Conservation (phyloP, 2,329 filamentous ascomycete species). For the Aspergillus fijiensis region DNA sequence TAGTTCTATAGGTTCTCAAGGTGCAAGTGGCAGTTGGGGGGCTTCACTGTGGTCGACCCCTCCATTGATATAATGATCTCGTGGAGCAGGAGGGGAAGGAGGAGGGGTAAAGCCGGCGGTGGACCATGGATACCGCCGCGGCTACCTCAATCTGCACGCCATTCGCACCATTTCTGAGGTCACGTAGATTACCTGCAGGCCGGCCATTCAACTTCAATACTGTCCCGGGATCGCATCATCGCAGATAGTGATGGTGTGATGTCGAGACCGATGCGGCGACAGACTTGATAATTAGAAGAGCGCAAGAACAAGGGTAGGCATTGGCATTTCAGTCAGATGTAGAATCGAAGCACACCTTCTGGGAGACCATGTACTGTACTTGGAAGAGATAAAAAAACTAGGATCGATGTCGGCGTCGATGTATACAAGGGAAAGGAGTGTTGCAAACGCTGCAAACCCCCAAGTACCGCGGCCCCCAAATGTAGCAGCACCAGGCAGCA, state of each 20-base stretch:
- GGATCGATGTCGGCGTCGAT: background rate
- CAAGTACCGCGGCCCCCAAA: too few species aligned
- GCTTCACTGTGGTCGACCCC: background rate
- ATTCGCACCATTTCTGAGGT: constrained; percentile 7
- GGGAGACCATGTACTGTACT: too few species aligned
- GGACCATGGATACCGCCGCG: background rate
- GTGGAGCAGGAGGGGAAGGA: background rate
- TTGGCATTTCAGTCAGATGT: too few species aligned
- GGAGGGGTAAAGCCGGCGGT: background rate
- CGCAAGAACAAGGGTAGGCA: background rate
- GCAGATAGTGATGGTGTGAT: constrained; percentile 3
- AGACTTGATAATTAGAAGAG: background rate
- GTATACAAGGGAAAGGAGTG: background rate
- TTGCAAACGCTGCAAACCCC: background rate
- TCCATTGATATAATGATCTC: background rate
- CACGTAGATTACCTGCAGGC: background rate
- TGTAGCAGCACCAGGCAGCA: too few species aligned
- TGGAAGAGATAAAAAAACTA: background rate
- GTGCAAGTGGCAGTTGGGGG: background rate
- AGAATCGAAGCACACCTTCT: too few species aligned
- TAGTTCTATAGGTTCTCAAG: background rate
- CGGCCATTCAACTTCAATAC: background rate
- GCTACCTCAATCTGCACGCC: background rate
- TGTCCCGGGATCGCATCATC: constrained; percentile 3
- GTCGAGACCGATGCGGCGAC: background rate